Base-by-base conservation (phyloP, 352 stramenopile genomes). In the Phytophthora ohioensis region DNA sequence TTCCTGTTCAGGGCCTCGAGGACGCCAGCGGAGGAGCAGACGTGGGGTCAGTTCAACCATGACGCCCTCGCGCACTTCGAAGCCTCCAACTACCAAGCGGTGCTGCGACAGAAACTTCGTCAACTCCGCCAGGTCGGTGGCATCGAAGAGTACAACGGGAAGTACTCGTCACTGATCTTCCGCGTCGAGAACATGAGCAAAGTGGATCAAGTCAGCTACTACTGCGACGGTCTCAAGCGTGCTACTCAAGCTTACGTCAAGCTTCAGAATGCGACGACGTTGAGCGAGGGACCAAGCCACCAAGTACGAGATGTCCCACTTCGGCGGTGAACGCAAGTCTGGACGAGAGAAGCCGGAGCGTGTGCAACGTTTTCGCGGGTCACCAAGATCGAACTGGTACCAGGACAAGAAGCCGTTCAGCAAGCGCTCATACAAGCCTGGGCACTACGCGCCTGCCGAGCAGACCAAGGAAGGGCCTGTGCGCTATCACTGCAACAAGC, bases 51-150 rank as follows among this genome's bases (percentile, higher is more conserved):
- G 46, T 66, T 71, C 12, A 57, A 36, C 31, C 27, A 31, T 15
- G 47, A 67, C 34, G 48, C 49, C 9, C 64, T 71, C 48, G 41
- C 38, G 5, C 54, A 71, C 34, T 67, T 67, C 8, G 48, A 61
- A 56, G 64, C 48, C 5, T 62, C 56, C n/a, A 67, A 71, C 64
- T 71, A 71, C 41, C 64, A 67, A 54, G 55, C 17, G 17, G 17
- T 21, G 17, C 17, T 21, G 17, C 17, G 17, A 1, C 17, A 21
- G 17, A 21, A 21, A 21, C 17, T 21, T 21, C 17, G 17, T 21
- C 0, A 21, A 21, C 17, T 21, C 17, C 17, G 17, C 17, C 17
- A 21, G 17, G 17, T 21, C 17, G 17, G 17, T 21, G 17, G 17
- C 17, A 21, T 21, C 17, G 17, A 21, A 21, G 17, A 21, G 17